phyloP scores from a whole-genome alignment of 1,284 basidiomycete genomes.

The Bjerkandera adusta region DNA sequence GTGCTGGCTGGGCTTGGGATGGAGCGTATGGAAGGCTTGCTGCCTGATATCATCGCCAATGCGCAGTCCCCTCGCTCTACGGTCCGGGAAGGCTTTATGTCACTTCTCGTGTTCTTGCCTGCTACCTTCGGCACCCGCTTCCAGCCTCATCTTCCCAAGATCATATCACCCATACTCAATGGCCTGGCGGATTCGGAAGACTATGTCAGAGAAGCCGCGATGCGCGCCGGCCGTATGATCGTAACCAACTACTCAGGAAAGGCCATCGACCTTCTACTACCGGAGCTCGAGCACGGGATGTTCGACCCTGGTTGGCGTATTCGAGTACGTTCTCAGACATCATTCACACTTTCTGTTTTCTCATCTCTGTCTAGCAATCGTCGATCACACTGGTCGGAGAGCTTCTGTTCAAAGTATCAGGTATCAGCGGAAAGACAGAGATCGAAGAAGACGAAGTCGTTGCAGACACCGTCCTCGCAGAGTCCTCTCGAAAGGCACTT shows the following conservation, averaged over 20 bases:
- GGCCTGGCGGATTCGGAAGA: conserved; percentile 95
- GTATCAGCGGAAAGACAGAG: conserved; percentile 90
- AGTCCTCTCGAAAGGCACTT: conserved; percentile 83
- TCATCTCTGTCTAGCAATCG: conserved; percentile 60
- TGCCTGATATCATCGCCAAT: conserved; percentile 93
- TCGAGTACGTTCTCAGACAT: conserved; percentile 55
- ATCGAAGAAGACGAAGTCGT: conserved; percentile 78
- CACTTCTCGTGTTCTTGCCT: conserved; percentile 93
- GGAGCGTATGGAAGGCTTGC: conserved; percentile 92
- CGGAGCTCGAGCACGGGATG: conserved; percentile 94
- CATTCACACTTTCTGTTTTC: conserved; percentile 5
- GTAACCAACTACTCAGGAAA: conserved; percentile 92
- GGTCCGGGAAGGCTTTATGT: conserved; percentile 98
- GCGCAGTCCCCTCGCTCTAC: conserved; percentile 89
- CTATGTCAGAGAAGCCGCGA: conserved; percentile 93
- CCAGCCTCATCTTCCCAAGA: conserved; percentile 93
- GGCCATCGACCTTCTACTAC: conserved; percentile 92
- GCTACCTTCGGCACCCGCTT: conserved; percentile 96
- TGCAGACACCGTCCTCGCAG: conserved; percentile 62
- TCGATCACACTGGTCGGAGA: conserved; percentile 97
- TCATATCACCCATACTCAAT: conserved; percentile 90
- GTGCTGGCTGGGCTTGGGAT: conserved; percentile 95
- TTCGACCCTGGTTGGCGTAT: conserved; percentile 96
- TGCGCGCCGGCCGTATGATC: conserved; percentile 99
- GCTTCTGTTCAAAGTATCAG: conserved; percentile 96